Base-by-base conservation (phyloP, 1,139 yeast species). In the Nakaseomyces uthaithaninus region DNA sequence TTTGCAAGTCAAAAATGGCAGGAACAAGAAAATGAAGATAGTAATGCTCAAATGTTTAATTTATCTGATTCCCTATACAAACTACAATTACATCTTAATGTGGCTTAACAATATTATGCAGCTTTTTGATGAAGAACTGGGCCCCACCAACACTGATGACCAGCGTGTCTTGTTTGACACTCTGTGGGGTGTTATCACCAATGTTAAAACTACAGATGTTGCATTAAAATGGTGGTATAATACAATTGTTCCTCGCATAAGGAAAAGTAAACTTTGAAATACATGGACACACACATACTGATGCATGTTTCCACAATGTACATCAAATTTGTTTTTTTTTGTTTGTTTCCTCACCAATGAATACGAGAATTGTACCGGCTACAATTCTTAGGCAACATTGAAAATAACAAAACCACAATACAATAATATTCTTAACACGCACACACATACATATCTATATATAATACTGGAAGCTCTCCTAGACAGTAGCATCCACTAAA, bases 91-190 rank as follows among this genome's bases (percentile, higher is more conserved):
- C 25, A 31, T 51, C 6, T 19, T 42, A 6, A 46, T 48, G 24
- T 56, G 60, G 60, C 42, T 56, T n/a, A 48, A 50, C 25, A 51
- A 52, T 12, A 33, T 44, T 14, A 20, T 39, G 25, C 50, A 47
- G 34, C 33, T 48, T 7, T 38, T 49, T 27, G 36, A 30, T 15
- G n/a, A 22, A 8, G 28, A 33, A 18, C 46, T 39, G 22, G 33
- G 27, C 3, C 37, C 31, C 5, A 22, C 26, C 2, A 15, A n/a
- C n/a, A n/a, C 14, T 9, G 12, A 17, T 9, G 27, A 36, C 5
- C 34, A 30, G 22, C 17, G 27, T 9, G 45, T 46, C 6, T 19
- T 49, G 3, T 27, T 43, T 18, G 39, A 38, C 4, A 33, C 42
- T 6, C 37, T 54, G 1, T 55, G 60, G 59, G 39, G 44, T n/a